Evolutionary conservation across 345 rosid genomes (phyloP).

Genomic region (Acer negundo): DNA sequence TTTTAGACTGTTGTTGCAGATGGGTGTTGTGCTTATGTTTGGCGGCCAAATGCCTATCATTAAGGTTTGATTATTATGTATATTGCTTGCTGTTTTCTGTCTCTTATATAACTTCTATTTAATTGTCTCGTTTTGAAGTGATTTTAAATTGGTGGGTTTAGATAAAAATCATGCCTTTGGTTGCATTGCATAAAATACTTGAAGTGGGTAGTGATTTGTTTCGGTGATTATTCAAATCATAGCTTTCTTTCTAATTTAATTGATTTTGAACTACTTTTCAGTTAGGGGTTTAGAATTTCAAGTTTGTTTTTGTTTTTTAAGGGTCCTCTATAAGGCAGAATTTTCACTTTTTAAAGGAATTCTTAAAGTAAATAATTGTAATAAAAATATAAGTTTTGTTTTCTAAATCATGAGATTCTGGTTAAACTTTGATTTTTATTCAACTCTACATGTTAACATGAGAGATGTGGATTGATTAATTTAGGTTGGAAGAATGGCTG

Average conservation of each 20-base stretch:
- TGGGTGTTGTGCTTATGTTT: constrained; percentile 60
- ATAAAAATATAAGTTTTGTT: too few relatives aligned
- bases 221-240: background rate
- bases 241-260: background rate
- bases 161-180: background rate
- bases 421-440: background rate
- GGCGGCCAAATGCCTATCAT: constrained; percentile 63
- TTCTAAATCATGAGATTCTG: too few relatives aligned
- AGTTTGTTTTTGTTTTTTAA: background rate
- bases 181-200: background rate
- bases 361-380: too few relatives aligned
- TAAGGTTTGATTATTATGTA: constrained; percentile 37
- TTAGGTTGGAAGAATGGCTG: constrained; percentile 74
- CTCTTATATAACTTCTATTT: background rate
- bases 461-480: background rate
- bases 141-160: background rate
- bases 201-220: background rate
- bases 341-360: too few relatives aligned
- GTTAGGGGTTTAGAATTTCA: background rate
- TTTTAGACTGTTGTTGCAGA: constrained; percentile 59
- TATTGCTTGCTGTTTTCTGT: background rate
- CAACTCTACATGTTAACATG: background rate
- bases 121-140: background rate
- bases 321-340: background rate
- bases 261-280: too few relatives aligned